phyloP scores from a whole-genome alignment of 257 asterid species.

The Petunia secreta region DNA sequence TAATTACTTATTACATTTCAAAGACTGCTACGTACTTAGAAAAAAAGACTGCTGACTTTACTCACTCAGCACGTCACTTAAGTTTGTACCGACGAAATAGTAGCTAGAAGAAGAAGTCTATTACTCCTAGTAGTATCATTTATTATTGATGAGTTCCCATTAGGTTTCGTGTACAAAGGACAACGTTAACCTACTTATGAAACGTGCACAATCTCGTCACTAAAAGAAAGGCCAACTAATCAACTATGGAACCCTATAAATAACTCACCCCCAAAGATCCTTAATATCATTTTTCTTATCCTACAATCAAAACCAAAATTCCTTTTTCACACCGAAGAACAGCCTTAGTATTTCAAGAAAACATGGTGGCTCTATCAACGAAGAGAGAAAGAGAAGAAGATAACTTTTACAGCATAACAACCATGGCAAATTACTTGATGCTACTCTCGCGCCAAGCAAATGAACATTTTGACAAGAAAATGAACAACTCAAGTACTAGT shows the following conservation, averaged over 20 bases:
- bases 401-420: constrained; percentile 30
- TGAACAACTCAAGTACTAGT: not conserved
- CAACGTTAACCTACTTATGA: no score
- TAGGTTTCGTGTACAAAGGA: no score
- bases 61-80: no score
- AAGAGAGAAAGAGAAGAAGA: constrained; percentile 33
- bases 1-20: no score
- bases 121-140: no score
- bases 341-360: not conserved
- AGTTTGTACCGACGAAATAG: no score
- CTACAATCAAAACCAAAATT: not conserved
- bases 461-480: not conserved
- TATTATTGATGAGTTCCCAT: not conserved
- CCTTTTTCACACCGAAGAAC: no score
- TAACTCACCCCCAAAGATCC: not conserved
- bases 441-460: constrained; percentile 27
- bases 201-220: no score
- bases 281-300: not conserved
- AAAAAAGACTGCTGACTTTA: no score
- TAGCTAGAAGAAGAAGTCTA: no score
- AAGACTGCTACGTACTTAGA: no score
- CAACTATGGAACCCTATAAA: constrained; percentile 28
- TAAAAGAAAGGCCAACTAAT: constrained; percentile 30
- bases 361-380: constrained; percentile 25
- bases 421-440: constrained; percentile 45